Percentiles rank a stretch among this genome's conserved stretches.
Evolutionary conservation across 106 monocot genomes (phyloP).

Genomic region (Dendrobium chrysotoxum): DNA sequence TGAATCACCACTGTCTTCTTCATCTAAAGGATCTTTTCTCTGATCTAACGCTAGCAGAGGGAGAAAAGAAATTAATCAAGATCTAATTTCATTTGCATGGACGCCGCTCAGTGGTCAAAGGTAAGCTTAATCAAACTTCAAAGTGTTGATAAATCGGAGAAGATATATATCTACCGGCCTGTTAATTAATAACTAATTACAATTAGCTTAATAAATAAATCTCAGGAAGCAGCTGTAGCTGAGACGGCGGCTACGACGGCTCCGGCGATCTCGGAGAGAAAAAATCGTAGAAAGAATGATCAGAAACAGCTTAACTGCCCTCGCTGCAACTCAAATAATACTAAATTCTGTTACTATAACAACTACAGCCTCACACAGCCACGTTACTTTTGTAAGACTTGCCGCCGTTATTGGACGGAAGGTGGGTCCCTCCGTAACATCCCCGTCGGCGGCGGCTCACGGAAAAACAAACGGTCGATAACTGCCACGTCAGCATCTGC

Average conservation of each 20-base stretch:
- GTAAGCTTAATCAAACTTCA: background rate
- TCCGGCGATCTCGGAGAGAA: slow-evolving; percentile 40
- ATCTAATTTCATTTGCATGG: background rate
- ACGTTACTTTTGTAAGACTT: slow-evolving; percentile 78
- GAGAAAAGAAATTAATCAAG: too few relatives aligned
- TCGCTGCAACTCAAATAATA: slow-evolving; percentile 65
- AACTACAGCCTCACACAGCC: slow-evolving; percentile 87
- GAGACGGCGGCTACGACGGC: background rate
- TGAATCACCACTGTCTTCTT: too few relatives aligned
- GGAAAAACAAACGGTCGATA: slow-evolving; percentile 58
- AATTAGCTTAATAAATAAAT: too few relatives aligned
- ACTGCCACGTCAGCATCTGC: slow-evolving; percentile 19
- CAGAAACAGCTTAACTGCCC: slow-evolving; percentile 50
- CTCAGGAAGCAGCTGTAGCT: background rate
- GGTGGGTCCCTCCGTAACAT: slow-evolving; percentile 71
- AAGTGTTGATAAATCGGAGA: too few relatives aligned
- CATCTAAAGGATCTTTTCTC: background rate
- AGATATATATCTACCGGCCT: too few relatives aligned
- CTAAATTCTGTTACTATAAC: slow-evolving; percentile 84
- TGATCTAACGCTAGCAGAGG: too few relatives aligned
- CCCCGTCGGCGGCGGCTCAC: slow-evolving; percentile 65
- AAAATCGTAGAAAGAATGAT: slow-evolving; percentile 45
- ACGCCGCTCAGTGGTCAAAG: background rate
- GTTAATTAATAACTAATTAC: too few relatives aligned
- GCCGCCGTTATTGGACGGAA: slow-evolving; percentile 71